These are phyloP conservation scores for Mycosarcoma mackinlayi DNA, from an alignment of 1,284 basidiomycete species.

Conservation along the genomic window DNA sequence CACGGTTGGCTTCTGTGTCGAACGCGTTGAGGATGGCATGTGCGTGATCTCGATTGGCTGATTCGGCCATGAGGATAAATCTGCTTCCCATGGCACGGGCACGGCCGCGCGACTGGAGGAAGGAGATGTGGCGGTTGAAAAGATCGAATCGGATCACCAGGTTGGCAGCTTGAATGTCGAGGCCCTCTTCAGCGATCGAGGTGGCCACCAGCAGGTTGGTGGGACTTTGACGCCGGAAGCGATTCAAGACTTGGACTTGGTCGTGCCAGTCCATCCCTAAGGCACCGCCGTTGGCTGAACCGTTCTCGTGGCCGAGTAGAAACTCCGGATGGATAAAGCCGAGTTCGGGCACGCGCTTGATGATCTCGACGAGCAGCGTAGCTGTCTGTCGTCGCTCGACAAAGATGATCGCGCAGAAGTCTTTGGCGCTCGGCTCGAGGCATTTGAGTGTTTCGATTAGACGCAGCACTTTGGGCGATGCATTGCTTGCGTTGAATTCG, in stretches of 20 bases:
- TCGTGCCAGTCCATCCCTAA: conserved; percentile 52
- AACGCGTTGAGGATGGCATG: conserved; percentile 28
- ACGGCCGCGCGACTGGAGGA: conserved; percentile 52
- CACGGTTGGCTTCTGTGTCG: conserved; percentile 23
- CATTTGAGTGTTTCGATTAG: conserved; percentile 48
- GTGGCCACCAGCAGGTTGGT: conserved; percentile 60
- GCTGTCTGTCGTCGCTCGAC: conserved; percentile 53
- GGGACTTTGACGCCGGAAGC: conserved; percentile 39
- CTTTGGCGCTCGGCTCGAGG: conserved; percentile 15
- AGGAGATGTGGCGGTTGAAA: conserved; percentile 52
- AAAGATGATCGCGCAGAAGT: conserved; percentile 60
- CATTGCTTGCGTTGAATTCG: conserved; percentile 11
- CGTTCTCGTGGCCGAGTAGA: conserved; percentile 48
- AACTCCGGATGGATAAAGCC: conserved; percentile 46
- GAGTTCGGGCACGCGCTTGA: conserved; percentile 38
- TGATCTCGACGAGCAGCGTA: conserved; percentile 46
- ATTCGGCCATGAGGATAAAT: conserved; percentile 51
- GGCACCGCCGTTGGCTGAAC: conserved; percentile 13
- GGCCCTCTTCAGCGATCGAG: conserved; percentile 56
- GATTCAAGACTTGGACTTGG: conserved; percentile 47
- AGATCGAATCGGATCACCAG: conserved; percentile 59
- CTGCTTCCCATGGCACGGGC: conserved; percentile 39
- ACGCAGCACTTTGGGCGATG: conserved; percentile 42
- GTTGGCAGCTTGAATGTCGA: conserved; percentile 58
- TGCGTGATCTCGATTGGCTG: conserved; percentile 22